Evolutionary conservation across 1,284 basidiomycete genomes (phyloP), one percentile per base, ranked within the genome.

Genomic region (Ustilago tritici): DNA sequence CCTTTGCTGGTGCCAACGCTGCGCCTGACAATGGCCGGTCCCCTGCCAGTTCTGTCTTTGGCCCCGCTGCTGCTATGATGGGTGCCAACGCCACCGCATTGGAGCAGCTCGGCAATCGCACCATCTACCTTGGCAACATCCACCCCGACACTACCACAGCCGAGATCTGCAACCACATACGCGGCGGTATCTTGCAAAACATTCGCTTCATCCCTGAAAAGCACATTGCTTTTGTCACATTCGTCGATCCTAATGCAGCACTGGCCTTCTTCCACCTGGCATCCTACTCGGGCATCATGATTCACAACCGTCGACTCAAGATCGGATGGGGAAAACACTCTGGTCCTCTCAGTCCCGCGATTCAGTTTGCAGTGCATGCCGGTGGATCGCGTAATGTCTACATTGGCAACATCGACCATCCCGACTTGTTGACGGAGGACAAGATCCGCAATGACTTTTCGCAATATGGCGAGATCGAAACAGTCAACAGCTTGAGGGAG

Each of bases 161-260:
- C 56, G 84, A 85, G 70, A 85, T 85, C 65, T 85, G 84, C 79
- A 85, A 85, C 76, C 83, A 85, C 69, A 82, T 85, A 41, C 83
- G 84, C 7, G 84, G 84, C 32, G 84, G 84, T 23, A 83, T 85
- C 52, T 62, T 85, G 62, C 83, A 85, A 64, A 83, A 80, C 55
- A 75, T 85, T 46, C 81, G 84, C 19, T 83, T 80, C 65, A 83
- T 85, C 60, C 72, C 82, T 9, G 84, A 85, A 56, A 80, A 83
- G 69, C 84, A 85, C 69, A 85, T 85, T 57, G 82, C 84, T 0
- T 85, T 85, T 61, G 82, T 85, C 47, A 85, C 83, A 14, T 85
- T 85, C 66, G 78, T 85, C 32, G 84, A 85, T 56, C 66, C 81
- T 8, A 84, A 85, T 50, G 72, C 84, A 17, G 84, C 84, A 46